Evolutionary conservation across 2,329 filamentous ascomycete genomes (phyloP).

Genomic region (Scopulariopsis brevicaulis): DNA sequence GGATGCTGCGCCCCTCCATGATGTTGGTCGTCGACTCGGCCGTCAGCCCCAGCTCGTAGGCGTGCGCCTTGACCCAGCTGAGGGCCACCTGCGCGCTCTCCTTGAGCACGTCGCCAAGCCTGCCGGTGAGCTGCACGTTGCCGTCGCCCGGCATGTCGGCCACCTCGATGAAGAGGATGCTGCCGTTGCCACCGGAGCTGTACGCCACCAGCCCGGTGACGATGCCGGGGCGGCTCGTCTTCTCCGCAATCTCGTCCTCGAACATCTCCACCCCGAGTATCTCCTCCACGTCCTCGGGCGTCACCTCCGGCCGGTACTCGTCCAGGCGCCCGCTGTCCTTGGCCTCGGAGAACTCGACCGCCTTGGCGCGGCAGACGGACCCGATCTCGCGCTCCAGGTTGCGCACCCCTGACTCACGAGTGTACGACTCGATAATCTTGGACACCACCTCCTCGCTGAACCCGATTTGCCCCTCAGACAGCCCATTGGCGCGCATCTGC

Average conservation of each 20-base stretch:
- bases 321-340: slow-evolving; percentile 60
- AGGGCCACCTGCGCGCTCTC: slow-evolving; percentile 94
- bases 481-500: slow-evolving; percentile 83
- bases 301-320: slow-evolving; percentile 63
- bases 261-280: slow-evolving; percentile 91
- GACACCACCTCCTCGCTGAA: slow-evolving; percentile 79
- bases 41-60: slow-evolving; percentile 79
- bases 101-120: slow-evolving; percentile 91
- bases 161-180: slow-evolving; percentile 96
- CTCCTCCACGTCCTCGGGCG: slow-evolving; percentile 70
- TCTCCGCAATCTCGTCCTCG: slow-evolving; percentile 85
- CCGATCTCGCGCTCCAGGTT: slow-evolving; percentile 94
- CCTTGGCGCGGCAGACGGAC: slow-evolving; percentile 87
- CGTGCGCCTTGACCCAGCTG: slow-evolving; percentile 94
- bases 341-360: slow-evolving; percentile 87
- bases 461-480: slow-evolving; percentile 61
- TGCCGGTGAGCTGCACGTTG: slow-evolving; percentile 88
- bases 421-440: slow-evolving; percentile 94
- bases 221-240: slow-evolving; percentile 71
- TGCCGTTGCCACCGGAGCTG: slow-evolving; percentile 82
- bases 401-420: slow-evolving; percentile 88
- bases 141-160: slow-evolving; percentile 93
- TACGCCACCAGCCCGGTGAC: slow-evolving; percentile 96
- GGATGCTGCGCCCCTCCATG: slow-evolving; percentile 88
- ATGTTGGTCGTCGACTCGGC: slow-evolving; percentile 76